Evolutionary conservation across 495 filamentous ascomycete species (phyloP).

Genomic region (Terfezia claveryi): DNA sequence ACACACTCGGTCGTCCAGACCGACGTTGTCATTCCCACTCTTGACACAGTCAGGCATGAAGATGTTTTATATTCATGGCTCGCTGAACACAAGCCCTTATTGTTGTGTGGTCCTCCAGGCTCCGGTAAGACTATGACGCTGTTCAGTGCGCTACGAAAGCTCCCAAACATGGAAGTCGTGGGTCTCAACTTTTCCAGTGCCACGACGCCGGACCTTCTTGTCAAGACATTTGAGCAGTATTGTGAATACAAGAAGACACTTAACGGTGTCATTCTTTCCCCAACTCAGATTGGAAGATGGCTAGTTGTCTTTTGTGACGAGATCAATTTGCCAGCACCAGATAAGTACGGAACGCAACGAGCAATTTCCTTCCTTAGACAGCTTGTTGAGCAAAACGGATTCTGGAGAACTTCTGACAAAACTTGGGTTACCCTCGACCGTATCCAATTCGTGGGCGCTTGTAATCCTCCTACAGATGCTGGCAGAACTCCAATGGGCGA

Average conservation of each 20-base stretch:
- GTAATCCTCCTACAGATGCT: constrained; percentile 96
- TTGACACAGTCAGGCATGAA: constrained; percentile 92
- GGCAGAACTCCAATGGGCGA: constrained; percentile 85
- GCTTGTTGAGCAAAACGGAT: constrained; percentile 93
- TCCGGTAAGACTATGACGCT: constrained; percentile 99
- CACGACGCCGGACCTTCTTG: constrained; percentile 85
- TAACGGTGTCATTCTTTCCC: constrained; percentile 86
- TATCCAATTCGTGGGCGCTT: constrained; percentile 96
- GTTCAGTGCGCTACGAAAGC: constrained; percentile 84
- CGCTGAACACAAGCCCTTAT: constrained; percentile 87
- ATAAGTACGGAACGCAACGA: constrained; percentile 92
- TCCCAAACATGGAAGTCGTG: constrained; percentile 96
- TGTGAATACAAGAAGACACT: constrained; percentile 98
- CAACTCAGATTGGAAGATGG: constrained; percentile 92
- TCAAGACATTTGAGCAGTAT: constrained; percentile 98
- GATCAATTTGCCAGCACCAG: constrained; percentile 95
- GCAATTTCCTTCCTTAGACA: constrained; percentile 94
- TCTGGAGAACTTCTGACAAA: constrained; percentile 94
- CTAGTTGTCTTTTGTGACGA: constrained; percentile 97
- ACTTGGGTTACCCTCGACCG: constrained; percentile 94
- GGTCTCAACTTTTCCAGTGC: constrained; percentile 98
- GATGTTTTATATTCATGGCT: constrained; percentile 98
- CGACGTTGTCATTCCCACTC: constrained; percentile 88
- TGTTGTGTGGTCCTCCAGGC: constrained; percentile 91
- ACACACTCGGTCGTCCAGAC: constrained; percentile 94